These are phyloP conservation scores for Aspergillus funiculosus DNA, from an alignment of 495 filamentous ascomycete genomes.

Conservation along the genomic window DNA sequence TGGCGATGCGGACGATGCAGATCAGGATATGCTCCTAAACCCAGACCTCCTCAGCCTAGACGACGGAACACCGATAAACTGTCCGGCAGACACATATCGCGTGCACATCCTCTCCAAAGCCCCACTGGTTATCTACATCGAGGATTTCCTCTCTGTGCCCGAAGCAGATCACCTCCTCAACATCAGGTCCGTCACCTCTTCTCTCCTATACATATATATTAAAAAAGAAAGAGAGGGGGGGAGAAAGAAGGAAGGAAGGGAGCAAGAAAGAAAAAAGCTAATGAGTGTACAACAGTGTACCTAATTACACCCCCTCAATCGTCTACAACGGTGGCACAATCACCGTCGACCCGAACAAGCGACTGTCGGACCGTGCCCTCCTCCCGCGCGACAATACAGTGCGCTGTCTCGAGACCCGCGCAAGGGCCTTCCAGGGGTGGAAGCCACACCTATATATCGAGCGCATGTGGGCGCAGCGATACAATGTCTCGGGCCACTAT, in stretches of 20 bases:
- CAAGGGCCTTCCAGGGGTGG: conserved; percentile 67
- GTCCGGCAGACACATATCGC: conserved; percentile 29
- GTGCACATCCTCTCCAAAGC: conserved; percentile 44
- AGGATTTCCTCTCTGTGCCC: conserved; percentile 43
- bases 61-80: conserved; percentile 33
- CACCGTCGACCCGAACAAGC: conserved; percentile 41
- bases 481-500: conserved; percentile 54
- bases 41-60: conserved; percentile 27
- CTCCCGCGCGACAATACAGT: conserved; percentile 54
- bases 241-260: too few relatives aligned
- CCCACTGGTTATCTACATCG: conserved; percentile 53
- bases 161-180: conserved; percentile 48
- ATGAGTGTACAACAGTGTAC: conserved; percentile 25
- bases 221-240: background rate
- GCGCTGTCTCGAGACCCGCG: conserved; percentile 63
- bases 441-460: conserved; percentile 53
- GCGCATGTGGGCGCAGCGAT: conserved; percentile 55
- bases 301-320: conserved; percentile 50
- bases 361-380: conserved; percentile 54
- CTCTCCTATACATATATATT: background rate
- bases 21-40: conserved; percentile 17
- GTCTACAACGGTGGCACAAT: conserved; percentile 45
- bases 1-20: conserved; percentile 10
- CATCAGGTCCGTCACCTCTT: conserved; percentile 38
- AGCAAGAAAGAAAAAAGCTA: too few relatives aligned